Evolutionary conservation across 345 rosid species (phyloP), one percentile per base, ranked within the genome.

Genomic region (Corchorus capsularis): DNA sequence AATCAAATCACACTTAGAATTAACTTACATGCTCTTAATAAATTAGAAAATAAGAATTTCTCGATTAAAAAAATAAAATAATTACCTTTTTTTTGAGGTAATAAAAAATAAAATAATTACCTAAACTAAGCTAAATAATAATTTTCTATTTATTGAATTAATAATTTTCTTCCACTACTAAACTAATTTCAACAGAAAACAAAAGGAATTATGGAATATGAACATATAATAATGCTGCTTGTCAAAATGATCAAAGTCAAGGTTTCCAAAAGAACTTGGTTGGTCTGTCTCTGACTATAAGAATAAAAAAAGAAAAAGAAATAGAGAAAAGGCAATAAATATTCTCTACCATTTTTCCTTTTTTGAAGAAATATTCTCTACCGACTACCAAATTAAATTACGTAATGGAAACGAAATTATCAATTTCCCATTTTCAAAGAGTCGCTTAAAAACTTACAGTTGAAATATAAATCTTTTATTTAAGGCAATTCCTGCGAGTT

Each of bases 211-310:
- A 27, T 27, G 27, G 27, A 27, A 22, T 19, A 19, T 27, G 53
- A 66, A 66, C 53, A 66, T 11, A 66, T 27, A 12, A 3, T 20
- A 61, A 45, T 66, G 71, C 71, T 32, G 20, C 68, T 63, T 63
- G 5, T 35, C 15, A 46, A 32, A 43, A 45, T 45, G 70, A 43
- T 66, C 71, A 46, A 46, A 67, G 53, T 66, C 53, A 20, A 65
- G 6, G 37, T 64, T 43, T 64, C 19, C 35, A n/a, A 10, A 65
- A 19, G 37, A 35, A 17, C 12, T 9, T 61, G 4, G n/a, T 13
- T 22, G 52, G 71, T 66, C 37, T 63, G 20, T 7, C 50, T 66
- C 37, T 63, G 20, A 27, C 50, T 46, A 20, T 22, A 14, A n/a
- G 53, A 45, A 45, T 4, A 34, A 61, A 8, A 61, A 32, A 61